phyloP scores from a whole-genome alignment of 2,329 filamentous ascomycete genomes.

The Bipolaris oryzae region DNA sequence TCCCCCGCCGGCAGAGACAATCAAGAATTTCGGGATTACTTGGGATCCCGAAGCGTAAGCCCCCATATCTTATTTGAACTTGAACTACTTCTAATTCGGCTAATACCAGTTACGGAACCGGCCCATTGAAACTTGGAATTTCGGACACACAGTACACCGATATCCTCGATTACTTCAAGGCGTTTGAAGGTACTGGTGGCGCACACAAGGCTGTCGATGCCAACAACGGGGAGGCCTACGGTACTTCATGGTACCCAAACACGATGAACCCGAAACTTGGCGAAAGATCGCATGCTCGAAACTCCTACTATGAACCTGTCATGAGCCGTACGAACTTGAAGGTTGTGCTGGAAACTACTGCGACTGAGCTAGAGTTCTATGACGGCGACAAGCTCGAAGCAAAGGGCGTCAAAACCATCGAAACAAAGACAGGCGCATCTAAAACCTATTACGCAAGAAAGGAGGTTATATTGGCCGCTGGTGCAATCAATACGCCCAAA shows the following conservation, averaged over 20 bases:
- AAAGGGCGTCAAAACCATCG: constrained; percentile 33
- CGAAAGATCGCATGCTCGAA: constrained; percentile 40
- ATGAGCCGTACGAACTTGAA: constrained; percentile 39
- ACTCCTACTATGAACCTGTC: constrained; percentile 40
- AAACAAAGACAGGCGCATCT: constrained; percentile 22
- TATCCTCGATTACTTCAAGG: constrained; percentile 29
- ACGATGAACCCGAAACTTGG: constrained; percentile 42
- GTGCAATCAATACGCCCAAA: constrained; percentile 62
- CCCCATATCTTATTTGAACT: background rate
- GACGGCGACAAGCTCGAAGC: constrained; percentile 28
- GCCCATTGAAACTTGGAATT: constrained; percentile 36
- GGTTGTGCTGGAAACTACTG: constrained; percentile 28
- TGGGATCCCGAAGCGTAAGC: constrained; percentile 32
- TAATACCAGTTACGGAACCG: constrained; percentile 17
- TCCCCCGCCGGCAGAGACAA: constrained; percentile 22
- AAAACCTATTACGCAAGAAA: constrained; percentile 34
- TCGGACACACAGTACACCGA: constrained; percentile 39
- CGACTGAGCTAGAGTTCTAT: constrained; percentile 29
- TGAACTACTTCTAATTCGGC: too few relatives aligned
- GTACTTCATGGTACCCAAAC: constrained; percentile 47
- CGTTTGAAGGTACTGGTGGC: constrained; percentile 33
- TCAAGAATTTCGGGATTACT: constrained; percentile 28
- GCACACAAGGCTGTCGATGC: constrained; percentile 27
- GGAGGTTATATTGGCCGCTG: constrained; percentile 67
- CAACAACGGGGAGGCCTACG: constrained; percentile 37